Conservation (phyloP, 2,329 filamentous ascomycete genomes). For the Stagonosporopsis chrysanthemi region DNA sequence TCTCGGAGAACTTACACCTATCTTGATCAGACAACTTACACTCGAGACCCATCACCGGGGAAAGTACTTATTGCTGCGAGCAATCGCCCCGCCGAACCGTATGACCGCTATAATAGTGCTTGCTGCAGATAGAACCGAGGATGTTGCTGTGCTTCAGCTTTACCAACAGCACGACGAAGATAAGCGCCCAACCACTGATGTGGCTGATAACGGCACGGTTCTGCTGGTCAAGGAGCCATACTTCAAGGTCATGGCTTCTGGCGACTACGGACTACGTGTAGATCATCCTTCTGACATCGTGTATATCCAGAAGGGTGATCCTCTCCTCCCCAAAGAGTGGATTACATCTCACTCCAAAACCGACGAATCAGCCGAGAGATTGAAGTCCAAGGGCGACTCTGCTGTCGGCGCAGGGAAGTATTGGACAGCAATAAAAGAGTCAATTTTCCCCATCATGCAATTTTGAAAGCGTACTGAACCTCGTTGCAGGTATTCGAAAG, state of each 20-base stretch:
- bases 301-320: constrained; percentile 47
- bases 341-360: constrained; percentile 6
- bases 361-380: neutral
- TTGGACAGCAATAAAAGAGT: constrained; percentile 27
- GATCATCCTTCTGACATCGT: constrained; percentile 62
- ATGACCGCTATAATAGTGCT: constrained; percentile 19
- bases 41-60: constrained; percentile 54
- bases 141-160: constrained; percentile 15
- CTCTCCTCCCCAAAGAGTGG: constrained; percentile 54
- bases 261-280: constrained; percentile 56
- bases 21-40: constrained; percentile 42
- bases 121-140: constrained; percentile 19
- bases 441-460: neutral
- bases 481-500: neutral
- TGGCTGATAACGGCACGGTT: constrained; percentile 43
- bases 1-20: constrained; percentile 20
- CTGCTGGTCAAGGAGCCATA: constrained; percentile 58
- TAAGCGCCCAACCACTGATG: constrained; percentile 34
- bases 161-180: constrained; percentile 47
- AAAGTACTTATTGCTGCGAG: constrained; percentile 44
- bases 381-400: constrained; percentile 24
- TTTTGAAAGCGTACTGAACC: neutral
- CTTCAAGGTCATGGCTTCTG: constrained; percentile 53
- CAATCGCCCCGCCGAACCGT: constrained; percentile 32
- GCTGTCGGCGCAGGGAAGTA: constrained; percentile 18